Evolutionary conservation across 169 alveolate genomes (phyloP), one percentile per base, ranked within the genome.

Genomic region (Toxoplasma gondii): DNA sequence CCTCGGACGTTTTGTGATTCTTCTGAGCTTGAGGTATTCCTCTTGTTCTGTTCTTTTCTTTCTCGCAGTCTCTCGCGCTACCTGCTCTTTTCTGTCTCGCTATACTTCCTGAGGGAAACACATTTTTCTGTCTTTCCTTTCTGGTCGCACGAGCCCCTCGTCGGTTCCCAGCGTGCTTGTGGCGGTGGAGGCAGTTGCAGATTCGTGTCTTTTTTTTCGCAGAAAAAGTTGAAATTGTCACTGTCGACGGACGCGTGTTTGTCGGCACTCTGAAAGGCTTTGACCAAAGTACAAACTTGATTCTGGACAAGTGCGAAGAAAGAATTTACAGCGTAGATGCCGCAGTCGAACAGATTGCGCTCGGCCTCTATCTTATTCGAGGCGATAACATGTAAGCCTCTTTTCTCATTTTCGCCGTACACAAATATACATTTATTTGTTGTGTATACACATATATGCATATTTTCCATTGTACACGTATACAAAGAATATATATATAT

Each of bases 211-310:
- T 19, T 74, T 74, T 82, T 43, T 22, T 44, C 86, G 88, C 96
- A 97, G 98, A 97, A 93, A 96, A 95, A 91, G 98, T 97, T 82
- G 94, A 96, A 83, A 98, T 97, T 84, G 96, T 98, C 67, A 97
- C 99, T 0, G 97, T 94, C 84, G 99, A 98, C 96, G 98, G 98
- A 67, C 94, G 98, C 74, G 95, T 98, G 49, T 98, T 98, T 69
- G 97, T 98, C 91, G 99, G 99, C 36, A 94, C 95, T 43, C 88
- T 98, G 86, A 96, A 96, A 91, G 99, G 99, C 22, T 98, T 98
- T 93, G 99, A 98, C 93, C 99, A 98, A 87, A 93, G 98, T 43
- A 97, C 99, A 41, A 98, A 98, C 91, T 86, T 98, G 91, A 97
- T 98, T 38, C 96, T 98, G 54, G 95, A 96, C 88, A 94, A 98